A percentile compares a stretch with the other conserved stretches of the same genome.
These are phyloP conservation scores for Xylaria venustula DNA, from an alignment of 495 filamentous ascomycete species.

Conservation along the genomic window DNA sequence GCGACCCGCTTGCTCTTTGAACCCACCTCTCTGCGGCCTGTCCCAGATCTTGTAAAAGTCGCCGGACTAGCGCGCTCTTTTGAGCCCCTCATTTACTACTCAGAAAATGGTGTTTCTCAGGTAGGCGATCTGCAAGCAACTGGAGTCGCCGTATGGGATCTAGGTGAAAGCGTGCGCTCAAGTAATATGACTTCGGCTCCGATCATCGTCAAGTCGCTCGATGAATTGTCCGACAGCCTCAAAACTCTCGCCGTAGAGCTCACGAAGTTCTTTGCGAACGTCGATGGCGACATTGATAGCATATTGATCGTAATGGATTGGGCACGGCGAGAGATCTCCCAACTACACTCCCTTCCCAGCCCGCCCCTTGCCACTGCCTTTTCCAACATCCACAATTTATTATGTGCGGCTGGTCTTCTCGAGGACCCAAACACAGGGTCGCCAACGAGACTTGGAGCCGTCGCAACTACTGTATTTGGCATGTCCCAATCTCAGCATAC, in stretches of 20 bases:
- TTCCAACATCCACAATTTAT: slow-evolving; percentile 75
- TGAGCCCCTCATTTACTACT: slow-evolving; percentile 88
- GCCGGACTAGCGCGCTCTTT: slow-evolving; percentile 84
- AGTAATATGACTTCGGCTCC: slow-evolving; percentile 87
- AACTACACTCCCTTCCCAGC: slow-evolving; percentile 47
- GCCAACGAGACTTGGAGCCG: slow-evolving; percentile 63
- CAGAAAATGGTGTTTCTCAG: slow-evolving; percentile 80
- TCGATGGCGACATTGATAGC: slow-evolving; percentile 85
- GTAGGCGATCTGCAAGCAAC: slow-evolving; percentile 85
- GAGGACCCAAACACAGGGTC: slow-evolving; percentile 57
- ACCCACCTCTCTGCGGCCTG: slow-evolving; percentile 63
- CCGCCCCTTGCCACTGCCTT: slow-evolving; percentile 61
- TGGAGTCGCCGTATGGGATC: slow-evolving; percentile 86
- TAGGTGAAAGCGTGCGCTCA: slow-evolving; percentile 81
- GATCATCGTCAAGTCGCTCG: slow-evolving; percentile 79
- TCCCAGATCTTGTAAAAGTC: slow-evolving; percentile 86
- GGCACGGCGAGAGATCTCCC: slow-evolving; percentile 76
- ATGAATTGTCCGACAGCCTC: slow-evolving; percentile 76
- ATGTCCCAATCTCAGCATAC: slow-evolving; percentile 74
- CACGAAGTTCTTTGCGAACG: slow-evolving; percentile 84
- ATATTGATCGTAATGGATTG: slow-evolving; percentile 94
- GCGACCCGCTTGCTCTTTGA: slow-evolving; percentile 65
- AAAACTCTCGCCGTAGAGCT: slow-evolving; percentile 79
- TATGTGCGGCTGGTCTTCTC: slow-evolving; percentile 67
- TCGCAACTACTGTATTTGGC: slow-evolving; percentile 73